phyloP scores from a whole-genome alignment of 495 filamentous ascomycete genomes.

The Xylaria longipes region DNA sequence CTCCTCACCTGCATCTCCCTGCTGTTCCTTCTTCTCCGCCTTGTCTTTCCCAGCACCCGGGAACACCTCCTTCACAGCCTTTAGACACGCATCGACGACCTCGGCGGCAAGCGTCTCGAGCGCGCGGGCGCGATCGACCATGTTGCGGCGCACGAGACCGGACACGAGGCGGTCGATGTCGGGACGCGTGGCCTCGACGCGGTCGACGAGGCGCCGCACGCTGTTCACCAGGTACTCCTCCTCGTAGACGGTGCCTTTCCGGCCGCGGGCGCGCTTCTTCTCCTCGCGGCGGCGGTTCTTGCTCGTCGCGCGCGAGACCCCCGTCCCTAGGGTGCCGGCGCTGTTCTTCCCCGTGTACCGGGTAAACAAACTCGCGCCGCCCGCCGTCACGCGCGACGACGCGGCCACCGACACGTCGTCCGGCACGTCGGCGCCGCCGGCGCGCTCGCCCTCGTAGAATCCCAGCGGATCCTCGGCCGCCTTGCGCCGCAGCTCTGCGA shows the following conservation, averaged over 20 bases:
- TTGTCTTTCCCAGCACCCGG: conserved; percentile 29
- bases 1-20: conserved; percentile 40
- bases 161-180: conserved; percentile 77
- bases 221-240: conserved; percentile 94
- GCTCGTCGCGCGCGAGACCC: conserved; percentile 73
- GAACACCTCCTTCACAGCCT: conserved; percentile 73
- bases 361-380: conserved; percentile 79
- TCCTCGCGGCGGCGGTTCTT: conserved; percentile 88
- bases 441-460: conserved; percentile 75
- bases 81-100: conserved; percentile 70
- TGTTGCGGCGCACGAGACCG: conserved; percentile 75
- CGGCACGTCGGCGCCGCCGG: conserved; percentile 71
- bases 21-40: conserved; percentile 34
- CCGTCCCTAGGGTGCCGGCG: conserved; percentile 69
- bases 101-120: conserved; percentile 75
- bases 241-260: conserved; percentile 96
- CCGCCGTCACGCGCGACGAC: conserved; percentile 77
- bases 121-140: conserved; percentile 84
- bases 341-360: conserved; percentile 79
- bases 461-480: conserved; percentile 81
- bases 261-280: conserved; percentile 89
- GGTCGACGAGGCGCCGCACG: conserved; percentile 81
- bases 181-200: conserved; percentile 70
- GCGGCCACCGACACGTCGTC: conserved; percentile 93
- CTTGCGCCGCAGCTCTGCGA: conserved; percentile 79